Percentiles rank a stretch among this genome's conserved stretches.
These are phyloP conservation scores for Penium margaritaceum DNA, from an alignment of 139 green algal genomes.

Conservation along the genomic window DNA sequence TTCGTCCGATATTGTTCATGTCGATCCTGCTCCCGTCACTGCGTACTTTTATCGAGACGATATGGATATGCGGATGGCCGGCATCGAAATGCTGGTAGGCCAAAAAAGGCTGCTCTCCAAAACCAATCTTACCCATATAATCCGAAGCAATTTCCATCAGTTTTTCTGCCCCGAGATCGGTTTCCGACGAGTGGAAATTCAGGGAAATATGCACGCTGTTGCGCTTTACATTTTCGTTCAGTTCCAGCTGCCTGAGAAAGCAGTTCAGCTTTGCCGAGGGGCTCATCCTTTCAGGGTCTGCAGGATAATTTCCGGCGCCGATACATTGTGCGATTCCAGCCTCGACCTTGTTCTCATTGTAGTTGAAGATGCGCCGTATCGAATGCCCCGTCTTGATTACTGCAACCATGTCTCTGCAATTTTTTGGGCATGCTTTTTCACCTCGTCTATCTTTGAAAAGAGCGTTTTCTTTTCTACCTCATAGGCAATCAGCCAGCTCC, in stretches of 20 bases:
- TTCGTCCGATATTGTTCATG: neutral
- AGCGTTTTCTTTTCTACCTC: neutral
- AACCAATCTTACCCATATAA: neutral
- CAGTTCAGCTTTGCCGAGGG: neutral
- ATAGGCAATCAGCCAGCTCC: neutral
- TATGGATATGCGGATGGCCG: neutral
- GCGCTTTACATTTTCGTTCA: neutral
- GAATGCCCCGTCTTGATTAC: neutral
- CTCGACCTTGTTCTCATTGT: neutral
- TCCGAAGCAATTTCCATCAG: neutral
- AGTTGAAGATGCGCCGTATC: neutral
- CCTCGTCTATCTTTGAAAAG: neutral
- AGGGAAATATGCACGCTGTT: neutral
- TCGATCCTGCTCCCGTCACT: neutral
- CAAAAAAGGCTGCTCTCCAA: neutral
- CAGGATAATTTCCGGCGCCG: neutral
- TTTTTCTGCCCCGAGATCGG: neutral
- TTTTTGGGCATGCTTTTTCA: neutral
- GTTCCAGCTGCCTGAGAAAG: neutral
- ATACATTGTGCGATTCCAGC: neutral
- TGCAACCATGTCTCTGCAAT: neutral
- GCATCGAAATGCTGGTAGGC: neutral
- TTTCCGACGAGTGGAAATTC: neutral
- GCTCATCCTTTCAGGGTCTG: neutral
- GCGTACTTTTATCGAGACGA: neutral